Evolutionary conservation across 805 yeast species (phyloP), one percentile per base, ranked within the genome.

Genomic region (Ascoidea tarda): DNA sequence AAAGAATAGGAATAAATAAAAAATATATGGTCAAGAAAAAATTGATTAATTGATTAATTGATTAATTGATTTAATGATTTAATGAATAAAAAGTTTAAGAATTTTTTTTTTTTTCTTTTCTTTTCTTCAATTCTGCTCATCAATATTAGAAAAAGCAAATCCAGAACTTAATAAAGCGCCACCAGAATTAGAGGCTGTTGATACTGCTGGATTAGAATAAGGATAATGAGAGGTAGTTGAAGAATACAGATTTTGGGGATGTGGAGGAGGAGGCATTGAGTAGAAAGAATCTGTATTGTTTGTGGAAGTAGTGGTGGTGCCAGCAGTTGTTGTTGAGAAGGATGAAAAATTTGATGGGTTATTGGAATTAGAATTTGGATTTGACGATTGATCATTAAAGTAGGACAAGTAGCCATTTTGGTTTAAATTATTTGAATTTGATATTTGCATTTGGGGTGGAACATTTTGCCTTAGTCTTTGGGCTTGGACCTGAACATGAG

Each of bases 301-400:
- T 2, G 21, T 46, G 16, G 21, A 10, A 16, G 49, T 14, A 47
- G 42, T 14, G 4, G 50, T 32, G 10, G n/a, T 16, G 12, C 8
- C 14, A 33, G 47, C 49, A 52, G 59, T 49, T 55, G 59, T 50
- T 59, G 59, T 16, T 58, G 53, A 50, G 56, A 62, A 48, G 14
- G 44, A 38, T 21, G 28, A 21, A 21, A 21, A 21, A 21, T 21
- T 21, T 21, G 28, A 21, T 21, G 28, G 28, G 28, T 21, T 21
- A 38, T 38, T 38, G 14, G 44, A 10, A 38, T 38, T 38, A 38
- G 44, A 38, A 38, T 38, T 38, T 10, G 44, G 14, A 38, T 38
- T 38, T 38, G 44, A 38, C 2, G 44, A 38, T 10, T 38, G 14
- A 3, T 21, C 28, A 21, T 21, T 21, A 21, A 21, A 21, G 8